A percentile compares a stretch with the other conserved stretches of the same genome.
Conservation (phyloP, 169 alveolate genomes). For the Babesia bigemina region DNA sequence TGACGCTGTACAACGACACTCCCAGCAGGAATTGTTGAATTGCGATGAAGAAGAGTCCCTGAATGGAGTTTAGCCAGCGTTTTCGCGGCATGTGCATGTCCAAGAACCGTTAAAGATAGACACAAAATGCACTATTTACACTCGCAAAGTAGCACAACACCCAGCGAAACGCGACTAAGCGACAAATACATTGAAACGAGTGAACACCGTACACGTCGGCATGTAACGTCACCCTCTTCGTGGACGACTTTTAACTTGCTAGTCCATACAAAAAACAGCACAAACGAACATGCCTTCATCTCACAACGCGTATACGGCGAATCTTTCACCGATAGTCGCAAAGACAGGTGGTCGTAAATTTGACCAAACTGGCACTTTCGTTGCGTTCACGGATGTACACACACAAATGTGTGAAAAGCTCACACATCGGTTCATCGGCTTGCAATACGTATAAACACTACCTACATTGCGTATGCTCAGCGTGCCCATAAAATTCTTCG, state of each 20-base stretch:
- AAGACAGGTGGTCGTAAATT: too few relatives aligned
- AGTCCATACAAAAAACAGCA: too few relatives aligned
- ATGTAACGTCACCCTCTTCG: too few relatives aligned
- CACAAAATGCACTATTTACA: neutral
- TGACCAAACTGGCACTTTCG: neutral
- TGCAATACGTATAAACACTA: neutral
- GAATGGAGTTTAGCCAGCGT: neutral
- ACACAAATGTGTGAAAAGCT: conserved; percentile 12
- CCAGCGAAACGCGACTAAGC: neutral
- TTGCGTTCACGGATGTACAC: neutral
- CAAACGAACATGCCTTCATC: too few relatives aligned
- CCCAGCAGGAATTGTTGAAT: conserved; percentile 58
- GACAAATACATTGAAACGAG: too few relatives aligned
- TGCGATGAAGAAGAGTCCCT: conserved; percentile 67
- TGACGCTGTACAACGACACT: conserved; percentile 51
- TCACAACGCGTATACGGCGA: too few relatives aligned
- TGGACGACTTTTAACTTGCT: too few relatives aligned
- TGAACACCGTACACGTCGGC: too few relatives aligned
- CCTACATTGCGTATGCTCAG: conserved; percentile 57
- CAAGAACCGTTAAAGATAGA: neutral
- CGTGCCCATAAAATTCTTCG: conserved; percentile 61
- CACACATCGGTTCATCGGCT: neutral
- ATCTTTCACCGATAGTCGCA: too few relatives aligned
- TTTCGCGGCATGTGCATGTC: neutral
- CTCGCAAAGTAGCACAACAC: neutral